Evolutionary conservation across 345 rosid species (phyloP).

Genomic region (Noccaea caerulescens): DNA sequence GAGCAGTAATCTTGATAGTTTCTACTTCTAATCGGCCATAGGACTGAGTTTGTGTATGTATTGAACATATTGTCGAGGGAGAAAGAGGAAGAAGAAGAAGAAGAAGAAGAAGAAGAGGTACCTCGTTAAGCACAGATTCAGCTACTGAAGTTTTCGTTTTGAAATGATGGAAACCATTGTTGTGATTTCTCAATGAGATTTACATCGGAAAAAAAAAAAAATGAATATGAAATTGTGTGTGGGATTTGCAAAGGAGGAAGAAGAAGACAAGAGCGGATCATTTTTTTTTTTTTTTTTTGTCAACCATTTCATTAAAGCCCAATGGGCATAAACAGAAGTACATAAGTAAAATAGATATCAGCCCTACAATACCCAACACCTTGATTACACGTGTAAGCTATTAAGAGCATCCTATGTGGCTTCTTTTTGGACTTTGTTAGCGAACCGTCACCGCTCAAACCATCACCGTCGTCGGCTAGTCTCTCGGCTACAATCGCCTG

Average conservation of each 20-base stretch:
- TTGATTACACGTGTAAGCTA: too few species aligned
- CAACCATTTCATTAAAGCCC: too few species aligned
- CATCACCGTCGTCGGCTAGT: too few species aligned
- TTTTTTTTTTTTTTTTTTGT: not conserved
- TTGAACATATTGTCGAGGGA: slow-evolving; percentile 46
- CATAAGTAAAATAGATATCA: too few species aligned
- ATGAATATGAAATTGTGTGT: slow-evolving; percentile 18
- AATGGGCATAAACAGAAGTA: too few species aligned
- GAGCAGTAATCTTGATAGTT: slow-evolving; percentile 59
- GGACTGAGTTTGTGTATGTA: slow-evolving; percentile 54
- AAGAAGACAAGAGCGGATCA: slow-evolving; percentile 31
- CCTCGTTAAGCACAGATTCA: not conserved
- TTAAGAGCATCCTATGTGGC: too few species aligned
- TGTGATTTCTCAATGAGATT: slow-evolving; percentile 30
- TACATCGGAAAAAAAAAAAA: not conserved
- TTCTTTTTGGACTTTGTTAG: too few species aligned
- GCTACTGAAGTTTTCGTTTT: not conserved
- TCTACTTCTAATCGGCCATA: slow-evolving; percentile 50
- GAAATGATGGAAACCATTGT: slow-evolving; percentile 2
- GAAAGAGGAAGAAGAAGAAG: not conserved
- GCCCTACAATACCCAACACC: too few species aligned
- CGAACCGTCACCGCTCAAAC: too few species aligned
- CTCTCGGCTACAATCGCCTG: too few species aligned
- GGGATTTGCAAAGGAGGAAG: slow-evolving; percentile 24
- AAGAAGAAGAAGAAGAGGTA: not conserved